A percentile compares a stretch with the other conserved stretches of the same genome.
Evolutionary conservation across 2,329 filamentous ascomycete genomes (phyloP).

Genomic region (Lithohypha guttulata): DNA sequence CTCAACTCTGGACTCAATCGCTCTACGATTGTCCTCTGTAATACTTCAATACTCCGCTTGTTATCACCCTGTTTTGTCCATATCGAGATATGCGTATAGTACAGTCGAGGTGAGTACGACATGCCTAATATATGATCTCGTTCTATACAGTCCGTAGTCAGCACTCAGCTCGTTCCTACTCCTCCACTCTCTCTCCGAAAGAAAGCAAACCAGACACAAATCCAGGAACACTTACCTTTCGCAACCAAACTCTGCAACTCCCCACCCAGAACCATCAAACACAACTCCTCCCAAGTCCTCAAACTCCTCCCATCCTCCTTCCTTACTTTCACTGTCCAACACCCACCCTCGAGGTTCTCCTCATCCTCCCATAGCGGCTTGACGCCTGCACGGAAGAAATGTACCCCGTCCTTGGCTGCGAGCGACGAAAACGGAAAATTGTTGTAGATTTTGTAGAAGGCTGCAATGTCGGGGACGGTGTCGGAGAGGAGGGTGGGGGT

Average conservation of each 20-base stretch:
- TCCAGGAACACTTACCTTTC: conserved; percentile 50
- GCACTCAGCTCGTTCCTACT: not conserved
- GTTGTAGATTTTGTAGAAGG: conserved; percentile 71
- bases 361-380: conserved; percentile 74
- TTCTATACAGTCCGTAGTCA: conserved; percentile 36
- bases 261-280: conserved; percentile 20
- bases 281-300: conserved; percentile 22
- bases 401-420: conserved; percentile 65
- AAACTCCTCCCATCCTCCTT: conserved; percentile 46
- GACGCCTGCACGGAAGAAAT: conserved; percentile 70
- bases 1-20: conserved; percentile 62
- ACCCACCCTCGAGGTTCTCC: conserved; percentile 73
- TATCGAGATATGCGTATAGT: conserved; percentile 74
- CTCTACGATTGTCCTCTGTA: conserved; percentile 62
- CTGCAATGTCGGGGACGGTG: conserved; percentile 33
- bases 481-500: conserved; percentile 31
- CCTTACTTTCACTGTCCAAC: conserved; percentile 84
- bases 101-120: conserved; percentile 78
- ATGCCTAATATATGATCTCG: conserved; percentile 82
- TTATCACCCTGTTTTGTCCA: conserved; percentile 88
- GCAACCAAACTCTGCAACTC: conserved; percentile 57
- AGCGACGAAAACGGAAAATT: conserved; percentile 68
- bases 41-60: conserved; percentile 62
- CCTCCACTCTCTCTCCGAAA: not conserved
- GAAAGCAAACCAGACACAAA: not conserved